Conservation (phyloP, 2,329 filamentous ascomycete genomes). For the Claviceps sorghi region DNA sequence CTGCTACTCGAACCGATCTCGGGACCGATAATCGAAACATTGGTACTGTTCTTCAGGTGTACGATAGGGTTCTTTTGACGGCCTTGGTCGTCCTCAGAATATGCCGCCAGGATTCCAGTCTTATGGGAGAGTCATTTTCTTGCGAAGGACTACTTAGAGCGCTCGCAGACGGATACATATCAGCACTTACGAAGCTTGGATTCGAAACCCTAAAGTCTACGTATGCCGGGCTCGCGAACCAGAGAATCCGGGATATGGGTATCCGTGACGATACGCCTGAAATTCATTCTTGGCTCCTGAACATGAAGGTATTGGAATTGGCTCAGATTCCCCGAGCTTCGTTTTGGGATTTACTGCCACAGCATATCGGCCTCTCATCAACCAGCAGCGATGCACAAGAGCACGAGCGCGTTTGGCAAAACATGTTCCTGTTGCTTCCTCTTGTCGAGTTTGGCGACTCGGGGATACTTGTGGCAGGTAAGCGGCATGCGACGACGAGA, state of each 20-base stretch:
- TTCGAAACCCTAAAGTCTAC: slow-evolving; percentile 27
- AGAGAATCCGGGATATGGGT: slow-evolving; percentile 33
- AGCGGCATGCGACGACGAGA: slow-evolving; percentile 15
- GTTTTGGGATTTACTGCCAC: slow-evolving; percentile 47
- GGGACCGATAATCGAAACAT: slow-evolving; percentile 1
- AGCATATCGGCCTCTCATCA: slow-evolving; percentile 23
- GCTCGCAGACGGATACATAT: slow-evolving; percentile 23
- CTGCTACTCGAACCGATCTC: slow-evolving; percentile 7
- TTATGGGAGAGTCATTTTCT: slow-evolving; percentile 24
- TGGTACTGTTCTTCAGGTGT: slow-evolving; percentile 12
- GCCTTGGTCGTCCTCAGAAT: slow-evolving; percentile 26
- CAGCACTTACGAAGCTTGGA: slow-evolving; percentile 27
- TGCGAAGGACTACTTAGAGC: slow-evolving; percentile 35
- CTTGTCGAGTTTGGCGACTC: slow-evolving; percentile 42
- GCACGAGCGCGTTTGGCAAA: slow-evolving; percentile 44
- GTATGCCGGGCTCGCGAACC: slow-evolving; percentile 33
- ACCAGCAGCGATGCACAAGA: slow-evolving; percentile 25
- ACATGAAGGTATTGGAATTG: slow-evolving; percentile 38
- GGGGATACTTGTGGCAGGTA: slow-evolving; percentile 30
- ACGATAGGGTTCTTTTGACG: slow-evolving; percentile 18
- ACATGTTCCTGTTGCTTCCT: slow-evolving; percentile 46
- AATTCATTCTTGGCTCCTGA: slow-evolving; percentile 42
- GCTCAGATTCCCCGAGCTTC: slow-evolving; percentile 34
- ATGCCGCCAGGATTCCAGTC: slow-evolving; percentile 21
- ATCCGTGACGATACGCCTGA: slow-evolving; percentile 31